Evolutionary conservation across 257 asterid genomes (phyloP).

Genomic region (Solanum ossicruentum): DNA sequence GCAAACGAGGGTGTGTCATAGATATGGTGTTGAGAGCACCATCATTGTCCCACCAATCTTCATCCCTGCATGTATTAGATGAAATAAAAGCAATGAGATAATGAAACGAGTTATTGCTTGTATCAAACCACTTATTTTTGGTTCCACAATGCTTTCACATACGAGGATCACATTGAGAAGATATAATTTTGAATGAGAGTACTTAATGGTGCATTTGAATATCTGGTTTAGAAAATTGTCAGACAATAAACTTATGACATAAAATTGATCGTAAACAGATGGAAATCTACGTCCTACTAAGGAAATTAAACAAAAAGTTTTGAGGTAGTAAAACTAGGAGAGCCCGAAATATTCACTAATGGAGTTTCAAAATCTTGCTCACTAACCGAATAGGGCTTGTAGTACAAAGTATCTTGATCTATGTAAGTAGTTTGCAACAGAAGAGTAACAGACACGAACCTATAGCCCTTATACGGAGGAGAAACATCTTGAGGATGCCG

Average conservation of each 20-base stretch:
- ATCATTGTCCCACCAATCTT: conserved; percentile 99
- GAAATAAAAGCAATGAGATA: not conserved
- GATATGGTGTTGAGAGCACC: conserved; percentile 97
- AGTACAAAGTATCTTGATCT: not conserved
- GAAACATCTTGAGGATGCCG: conserved; percentile 51
- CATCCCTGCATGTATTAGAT: conserved; percentile 46
- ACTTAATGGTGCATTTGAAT: not conserved
- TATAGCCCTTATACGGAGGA: conserved; percentile 81
- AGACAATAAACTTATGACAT: not conserved
- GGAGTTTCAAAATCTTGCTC: not conserved
- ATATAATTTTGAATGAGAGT: not conserved
- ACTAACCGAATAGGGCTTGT: not conserved
- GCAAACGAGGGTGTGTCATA: conserved; percentile 96
- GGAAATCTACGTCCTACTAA: not conserved
- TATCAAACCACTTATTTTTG: not conserved
- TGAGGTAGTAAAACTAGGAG: not conserved
- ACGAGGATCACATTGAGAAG: not conserved
- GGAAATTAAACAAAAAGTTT: not conserved
- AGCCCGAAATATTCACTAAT: not conserved
- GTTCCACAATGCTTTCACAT: not conserved
- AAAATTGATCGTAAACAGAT: not conserved
- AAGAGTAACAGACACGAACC: conserved; percentile 28
- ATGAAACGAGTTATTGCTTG: not conserved
- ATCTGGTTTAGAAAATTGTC: not conserved
- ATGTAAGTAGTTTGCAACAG: not conserved